Base-by-base conservation (phyloP, 1,284 basidiomycete species). In the Paramarasmius palmivorus region DNA sequence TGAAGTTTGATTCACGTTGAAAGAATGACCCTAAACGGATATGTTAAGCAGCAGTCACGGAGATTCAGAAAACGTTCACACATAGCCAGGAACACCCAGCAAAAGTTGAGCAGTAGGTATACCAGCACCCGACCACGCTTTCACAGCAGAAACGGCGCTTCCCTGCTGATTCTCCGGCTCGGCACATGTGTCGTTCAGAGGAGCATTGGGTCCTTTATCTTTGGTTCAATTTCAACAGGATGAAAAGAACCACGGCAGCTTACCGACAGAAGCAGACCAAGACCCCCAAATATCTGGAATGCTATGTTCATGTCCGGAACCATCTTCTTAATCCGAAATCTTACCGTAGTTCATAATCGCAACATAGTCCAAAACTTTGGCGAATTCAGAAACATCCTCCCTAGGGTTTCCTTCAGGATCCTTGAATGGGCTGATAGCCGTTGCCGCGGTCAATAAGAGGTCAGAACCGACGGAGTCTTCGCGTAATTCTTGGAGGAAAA, bases 281-380 rank as follows among this genome's bases (percentile, higher is more conserved):
- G 81, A 74, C 25, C 92, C 92, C 77, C 79, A 90, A 52, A 95
- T 75, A 66, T 95, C n/a, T n/a, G n/a, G n/a, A n/a, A n/a, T n/a
- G n/a, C n/a, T n/a, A n/a, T n/a, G n/a, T n/a, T n/a, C n/a, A n/a
- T n/a, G n/a, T n/a, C n/a, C n/a, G n/a, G n/a, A n/a, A n/a, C n/a
- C n/a, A n/a, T n/a, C n/a, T n/a, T n/a, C n/a, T n/a, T n/a, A n/a
- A n/a, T n/a, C n/a, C n/a, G n/a, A n/a, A n/a, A n/a, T n/a, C n/a
- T n/a, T n/a, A n/a, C n/a, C 93, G 70, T 95, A 95, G 71, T 89
- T 87, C 93, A 96, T 95, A 68, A 95, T 65, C 51, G 69, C 65
- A 57, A 96, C 83, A 75, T 87, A 88, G 68, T 95, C 88, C 23
- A 96, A 76, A 1, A 82, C 76, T 4, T 77, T 60, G 1, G 87